Percentiles rank a stretch among this genome's conserved stretches.
Conservation (phyloP, 2,329 filamentous ascomycete species). For the Byssothecium circinans region DNA sequence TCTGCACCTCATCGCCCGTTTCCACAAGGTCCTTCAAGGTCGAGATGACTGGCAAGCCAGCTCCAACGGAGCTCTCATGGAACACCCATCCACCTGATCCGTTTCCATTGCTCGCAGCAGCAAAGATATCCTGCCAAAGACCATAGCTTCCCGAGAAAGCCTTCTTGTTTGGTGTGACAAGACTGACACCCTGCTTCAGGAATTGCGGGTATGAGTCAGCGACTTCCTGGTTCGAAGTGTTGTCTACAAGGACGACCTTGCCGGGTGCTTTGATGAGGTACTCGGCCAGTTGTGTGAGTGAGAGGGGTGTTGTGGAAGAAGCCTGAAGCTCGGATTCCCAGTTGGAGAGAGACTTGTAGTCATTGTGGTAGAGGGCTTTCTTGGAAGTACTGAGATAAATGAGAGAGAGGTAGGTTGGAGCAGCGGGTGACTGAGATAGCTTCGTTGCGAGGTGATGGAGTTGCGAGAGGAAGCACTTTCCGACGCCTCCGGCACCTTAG, state of each 20-base stretch:
- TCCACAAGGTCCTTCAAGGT: constrained; percentile 92
- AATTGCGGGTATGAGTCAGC: constrained; percentile 82
- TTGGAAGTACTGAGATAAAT: constrained; percentile 85
- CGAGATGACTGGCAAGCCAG: constrained; percentile 88
- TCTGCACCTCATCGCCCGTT: constrained; percentile 87
- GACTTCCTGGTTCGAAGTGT: constrained; percentile 87
- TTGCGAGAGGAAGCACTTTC: constrained; percentile 86
- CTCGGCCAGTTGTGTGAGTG: constrained; percentile 69
- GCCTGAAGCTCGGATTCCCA: constrained; percentile 64
- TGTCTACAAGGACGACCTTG: constrained; percentile 86
- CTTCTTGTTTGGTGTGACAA: constrained; percentile 99
- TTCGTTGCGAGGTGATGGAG: constrained; percentile 68
- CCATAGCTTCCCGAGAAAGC: constrained; percentile 81
- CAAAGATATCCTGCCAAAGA: constrained; percentile 87
- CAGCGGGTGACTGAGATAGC: constrained; percentile 53
- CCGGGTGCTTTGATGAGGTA: constrained; percentile 78
- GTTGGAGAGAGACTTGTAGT: constrained; percentile 68
- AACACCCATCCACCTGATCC: constrained; percentile 76
- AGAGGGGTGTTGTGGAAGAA: constrained; percentile 66
- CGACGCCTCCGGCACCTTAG: constrained; percentile 86
- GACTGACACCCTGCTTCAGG: constrained; percentile 77
- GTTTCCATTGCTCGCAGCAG: constrained; percentile 65
- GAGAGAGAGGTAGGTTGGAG: constrained; percentile 71
- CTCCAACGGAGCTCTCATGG: constrained; percentile 93
- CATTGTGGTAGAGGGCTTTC: constrained; percentile 73